phyloP scores from a whole-genome alignment of 2,329 filamentous ascomycete genomes.

The Colletotrichum shisoi region DNA sequence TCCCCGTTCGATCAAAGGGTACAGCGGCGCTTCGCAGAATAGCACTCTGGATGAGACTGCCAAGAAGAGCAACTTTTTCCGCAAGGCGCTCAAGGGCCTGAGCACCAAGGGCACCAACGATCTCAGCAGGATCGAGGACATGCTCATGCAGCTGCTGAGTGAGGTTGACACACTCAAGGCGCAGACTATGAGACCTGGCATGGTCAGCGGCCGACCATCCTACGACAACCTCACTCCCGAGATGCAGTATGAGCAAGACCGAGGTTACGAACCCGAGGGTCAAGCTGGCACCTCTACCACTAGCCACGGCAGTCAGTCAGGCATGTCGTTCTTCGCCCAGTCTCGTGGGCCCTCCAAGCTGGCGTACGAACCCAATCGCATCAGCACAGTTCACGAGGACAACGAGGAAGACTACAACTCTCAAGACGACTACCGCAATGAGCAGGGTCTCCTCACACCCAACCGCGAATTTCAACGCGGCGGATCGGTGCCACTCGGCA shows the following conservation, averaged over 20 bases:
- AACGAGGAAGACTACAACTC: constrained; percentile 78
- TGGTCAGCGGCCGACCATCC: constrained; percentile 65
- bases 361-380: constrained; percentile 68
- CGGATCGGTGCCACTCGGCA: constrained; percentile 63
- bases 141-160: constrained; percentile 88
- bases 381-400: constrained; percentile 87
- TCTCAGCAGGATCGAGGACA: constrained; percentile 85
- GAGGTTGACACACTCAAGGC: constrained; percentile 87
- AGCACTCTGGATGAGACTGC: constrained; percentile 66
- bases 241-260: constrained; percentile 71
- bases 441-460: constrained; percentile 62
- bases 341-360: constrained; percentile 56
- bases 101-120: constrained; percentile 89
- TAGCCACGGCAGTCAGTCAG: constrained; percentile 76
- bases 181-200: constrained; percentile 56
- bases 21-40: constrained; percentile 58
- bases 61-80: constrained; percentile 94
- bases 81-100: constrained; percentile 88
- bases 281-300: constrained; percentile 75
- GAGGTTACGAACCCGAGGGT: constrained; percentile 84
- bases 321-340: constrained; percentile 71
- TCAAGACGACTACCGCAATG: constrained; percentile 52
- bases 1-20: constrained; percentile 65
- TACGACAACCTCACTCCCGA: constrained; percentile 73
- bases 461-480: constrained; percentile 58